These are phyloP conservation scores for Anisodus acutangulus DNA, from an alignment of 257 asterid genomes.

Conservation along the genomic window DNA sequence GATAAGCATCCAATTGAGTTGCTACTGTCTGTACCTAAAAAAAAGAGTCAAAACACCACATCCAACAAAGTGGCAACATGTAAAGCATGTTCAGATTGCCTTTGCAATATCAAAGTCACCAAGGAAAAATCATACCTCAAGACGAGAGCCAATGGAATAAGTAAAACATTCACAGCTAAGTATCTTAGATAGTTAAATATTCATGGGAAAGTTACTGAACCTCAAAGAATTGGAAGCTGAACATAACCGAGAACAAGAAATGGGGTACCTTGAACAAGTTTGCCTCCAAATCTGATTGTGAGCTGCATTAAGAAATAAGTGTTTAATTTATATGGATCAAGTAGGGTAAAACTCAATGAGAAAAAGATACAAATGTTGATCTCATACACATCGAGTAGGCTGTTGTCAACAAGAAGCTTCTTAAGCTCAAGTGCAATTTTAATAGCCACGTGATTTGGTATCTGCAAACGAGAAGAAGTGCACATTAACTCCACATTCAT, in stretches of 20 bases:
- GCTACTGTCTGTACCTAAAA: background rate
- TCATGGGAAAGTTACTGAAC: slow-evolving; percentile 10
- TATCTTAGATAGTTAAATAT: background rate
- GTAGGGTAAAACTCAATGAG: slow-evolving; percentile 20
- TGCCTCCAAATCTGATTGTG: slow-evolving; percentile 94
- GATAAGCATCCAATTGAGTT: background rate
- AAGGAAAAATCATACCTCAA: background rate
- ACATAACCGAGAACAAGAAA: slow-evolving; percentile 30
- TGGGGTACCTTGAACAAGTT: slow-evolving; percentile 82
- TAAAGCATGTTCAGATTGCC: background rate
- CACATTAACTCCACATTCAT: slow-evolving; percentile 14
- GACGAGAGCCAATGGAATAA: background rate
- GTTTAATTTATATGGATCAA: slow-evolving; percentile 21
- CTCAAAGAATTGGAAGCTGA: background rate
- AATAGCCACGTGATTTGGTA: slow-evolving; percentile 96
- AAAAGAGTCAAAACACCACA: background rate
- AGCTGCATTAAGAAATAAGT: slow-evolving; percentile 54
- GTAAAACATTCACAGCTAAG: background rate
- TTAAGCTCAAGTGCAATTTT: slow-evolving; percentile 96
- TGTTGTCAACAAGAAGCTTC: slow-evolving; percentile 93
- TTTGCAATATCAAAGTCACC: background rate
- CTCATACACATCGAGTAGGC: slow-evolving; percentile 96
- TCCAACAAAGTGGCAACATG: background rate
- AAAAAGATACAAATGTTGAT: slow-evolving; percentile 9
- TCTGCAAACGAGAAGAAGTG: slow-evolving; percentile 56